Conservation (phyloP, 1,284 basidiomycete genomes). For the Papiliotrema laurentii region DNA sequence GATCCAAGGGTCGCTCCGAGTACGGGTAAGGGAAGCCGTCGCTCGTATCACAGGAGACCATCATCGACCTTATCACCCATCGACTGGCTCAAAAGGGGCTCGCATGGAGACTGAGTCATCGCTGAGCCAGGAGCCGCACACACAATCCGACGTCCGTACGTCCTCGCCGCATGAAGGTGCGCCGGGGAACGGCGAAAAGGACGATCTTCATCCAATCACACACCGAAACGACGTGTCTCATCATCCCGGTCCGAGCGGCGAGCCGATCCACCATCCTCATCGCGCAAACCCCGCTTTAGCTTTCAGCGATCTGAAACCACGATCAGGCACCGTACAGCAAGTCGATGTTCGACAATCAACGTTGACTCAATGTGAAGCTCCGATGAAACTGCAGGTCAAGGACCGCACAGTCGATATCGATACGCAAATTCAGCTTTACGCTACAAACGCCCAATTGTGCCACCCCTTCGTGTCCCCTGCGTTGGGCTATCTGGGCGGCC, state of each 20-base stretch:
- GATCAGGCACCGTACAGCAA: neutral
- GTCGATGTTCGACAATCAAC: conserved; percentile 17
- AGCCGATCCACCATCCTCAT: conserved; percentile 17
- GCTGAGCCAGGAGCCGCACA: neutral
- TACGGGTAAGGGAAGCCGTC: conserved; percentile 61
- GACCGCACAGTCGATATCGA: conserved; percentile 32
- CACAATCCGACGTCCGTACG: neutral
- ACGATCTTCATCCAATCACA: conserved; percentile 18
- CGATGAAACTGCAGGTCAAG: conserved; percentile 24
- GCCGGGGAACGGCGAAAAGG: neutral
- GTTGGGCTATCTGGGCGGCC: conserved; percentile 78
- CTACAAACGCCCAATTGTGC: conserved; percentile 72
- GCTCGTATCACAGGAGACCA: conserved; percentile 25
- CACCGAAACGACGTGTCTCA: conserved; percentile 10
- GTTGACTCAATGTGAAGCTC: conserved; percentile 27
- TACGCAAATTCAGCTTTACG: conserved; percentile 80
- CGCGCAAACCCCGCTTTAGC: conserved; percentile 33
- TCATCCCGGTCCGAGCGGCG: conserved; percentile 25
- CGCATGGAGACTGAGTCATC: neutral
- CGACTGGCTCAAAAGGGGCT: neutral
- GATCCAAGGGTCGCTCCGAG: conserved; percentile 62
- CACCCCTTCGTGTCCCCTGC: conserved; percentile 85
- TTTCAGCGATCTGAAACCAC: conserved; percentile 13
- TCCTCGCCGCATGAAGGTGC: conserved; percentile 7
- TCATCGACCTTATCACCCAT: neutral